A percentile compares a stretch with the other conserved stretches of the same genome.
Conservation (phyloP, 2,329 filamentous ascomycete genomes). For the Allantophomopsis lycopodina region DNA sequence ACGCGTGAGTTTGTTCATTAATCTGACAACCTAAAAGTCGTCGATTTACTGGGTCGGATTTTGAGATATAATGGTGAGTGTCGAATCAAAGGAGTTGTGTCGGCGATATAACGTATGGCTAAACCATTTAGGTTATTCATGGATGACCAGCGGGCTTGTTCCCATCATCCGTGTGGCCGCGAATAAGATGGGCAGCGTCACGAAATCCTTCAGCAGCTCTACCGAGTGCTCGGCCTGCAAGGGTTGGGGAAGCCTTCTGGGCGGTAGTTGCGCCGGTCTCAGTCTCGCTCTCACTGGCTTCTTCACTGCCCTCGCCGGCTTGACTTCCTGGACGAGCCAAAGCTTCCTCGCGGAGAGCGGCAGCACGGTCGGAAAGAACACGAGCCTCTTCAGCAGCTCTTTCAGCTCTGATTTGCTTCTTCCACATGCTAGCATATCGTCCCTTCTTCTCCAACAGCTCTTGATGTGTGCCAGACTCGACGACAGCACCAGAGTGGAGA, state of each 20-base stretch:
- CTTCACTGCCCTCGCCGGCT: neutral
- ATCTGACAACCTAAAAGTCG: no score
- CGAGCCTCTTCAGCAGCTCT: conserved; percentile 44
- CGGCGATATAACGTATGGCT: no score
- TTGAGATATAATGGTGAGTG: no score
- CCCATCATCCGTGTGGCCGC: neutral
- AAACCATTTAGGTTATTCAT: neutral
- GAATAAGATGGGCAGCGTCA: neutral
- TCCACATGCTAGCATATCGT: conserved; percentile 71
- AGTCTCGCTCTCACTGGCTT: neutral
- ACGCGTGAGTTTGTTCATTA: no score
- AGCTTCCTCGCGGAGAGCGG: neutral
- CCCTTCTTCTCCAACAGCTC: conserved; percentile 59
- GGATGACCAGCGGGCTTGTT: neutral
- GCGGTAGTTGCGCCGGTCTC: neutral
- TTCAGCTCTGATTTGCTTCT: conserved; percentile 68
- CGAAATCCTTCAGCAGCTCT: conserved; percentile 1
- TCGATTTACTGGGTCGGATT: no score
- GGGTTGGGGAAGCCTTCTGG: neutral
- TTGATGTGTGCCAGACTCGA: conserved; percentile 66
- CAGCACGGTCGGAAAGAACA: conserved; percentile 1
- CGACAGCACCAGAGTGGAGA: conserved; percentile 62
- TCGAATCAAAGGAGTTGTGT: no score
- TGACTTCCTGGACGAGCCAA: neutral
- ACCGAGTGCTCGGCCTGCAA: neutral